Evolutionary conservation across 345 rosid species (phyloP), one percentile per base, ranked within the genome.

Genomic region (Angophora floribunda): DNA sequence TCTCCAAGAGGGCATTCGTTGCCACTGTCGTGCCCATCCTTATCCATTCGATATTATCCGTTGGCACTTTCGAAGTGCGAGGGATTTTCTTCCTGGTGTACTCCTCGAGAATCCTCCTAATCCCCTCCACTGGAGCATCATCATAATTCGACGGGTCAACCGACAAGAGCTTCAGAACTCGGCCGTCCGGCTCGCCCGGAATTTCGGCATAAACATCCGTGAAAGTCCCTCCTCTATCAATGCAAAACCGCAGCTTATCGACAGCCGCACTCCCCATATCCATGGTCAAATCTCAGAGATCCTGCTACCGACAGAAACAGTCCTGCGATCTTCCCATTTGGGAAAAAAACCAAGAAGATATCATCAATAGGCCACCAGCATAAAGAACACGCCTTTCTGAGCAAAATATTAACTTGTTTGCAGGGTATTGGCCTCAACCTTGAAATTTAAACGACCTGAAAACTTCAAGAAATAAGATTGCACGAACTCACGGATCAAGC

Each of bases 21-120:
- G 99, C 99, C 85, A 98, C 99, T 85, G 99, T 96, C 0, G 99
- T 98, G 26, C 99, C 99, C 99, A 98, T 97, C 92, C 99, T 94
- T 85, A 98, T 96, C 99, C 99, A 98, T 86, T 98, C 99, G 30
- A 98, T 98, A 88, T 94, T 96, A 90, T 96, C 95, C 4, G 98
- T 95, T 11, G 99, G 99, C 89, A 98, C 93, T 90, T 97, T 98
- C 0, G 95, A 93, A 13, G 93, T 70, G 87, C 97, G 89, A 3
- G 98, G 97, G 53, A 97, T 95, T 88, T 91, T 93, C 91, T 95
- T 86, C 47, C 98, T 93, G 0, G 95, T 95, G 51, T 95, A 95
- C 79, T 96, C 98, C 87, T 98, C 97, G 10, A 98, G 96, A 89
- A 98, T 95, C 91, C 99, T 91, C 86, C 98, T 91, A 57, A 98